Conservation (phyloP, 2,329 filamentous ascomycete genomes). For the Xylaria sp. region DNA sequence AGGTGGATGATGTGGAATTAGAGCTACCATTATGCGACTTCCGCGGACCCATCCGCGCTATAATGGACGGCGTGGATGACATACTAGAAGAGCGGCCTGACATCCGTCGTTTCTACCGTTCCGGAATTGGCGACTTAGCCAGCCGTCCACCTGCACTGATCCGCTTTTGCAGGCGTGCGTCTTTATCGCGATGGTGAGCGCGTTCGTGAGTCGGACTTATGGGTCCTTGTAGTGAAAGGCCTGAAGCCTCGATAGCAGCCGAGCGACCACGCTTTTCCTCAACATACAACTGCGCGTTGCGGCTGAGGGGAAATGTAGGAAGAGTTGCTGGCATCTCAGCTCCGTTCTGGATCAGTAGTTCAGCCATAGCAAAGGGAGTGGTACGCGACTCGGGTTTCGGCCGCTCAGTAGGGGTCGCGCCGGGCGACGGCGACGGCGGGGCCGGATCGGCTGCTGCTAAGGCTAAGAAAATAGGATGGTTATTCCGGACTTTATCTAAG, state of each 20-base stretch:
- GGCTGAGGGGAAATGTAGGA: constrained; percentile 78
- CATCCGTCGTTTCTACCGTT: constrained; percentile 38
- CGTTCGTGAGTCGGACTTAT: constrained; percentile 39
- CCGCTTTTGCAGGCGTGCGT: constrained; percentile 66
- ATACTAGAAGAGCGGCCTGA: constrained; percentile 24
- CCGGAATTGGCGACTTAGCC: constrained; percentile 58
- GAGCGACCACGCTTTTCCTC: constrained; percentile 64
- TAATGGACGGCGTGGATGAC: constrained; percentile 19
- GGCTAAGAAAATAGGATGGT: constrained; percentile 84
- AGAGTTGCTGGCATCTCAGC: constrained; percentile 73
- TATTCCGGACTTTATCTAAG: constrained; percentile 77
- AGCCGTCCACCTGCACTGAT: constrained; percentile 72
- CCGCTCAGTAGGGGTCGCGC: constrained; percentile 37
- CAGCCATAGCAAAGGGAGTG: constrained; percentile 79
- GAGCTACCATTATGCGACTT: constrained; percentile 24
- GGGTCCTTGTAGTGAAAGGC: constrained; percentile 48
- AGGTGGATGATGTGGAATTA: constrained; percentile 27
- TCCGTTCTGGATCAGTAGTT: constrained; percentile 88
- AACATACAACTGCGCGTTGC: constrained; percentile 74
- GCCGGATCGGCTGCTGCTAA: constrained; percentile 90
- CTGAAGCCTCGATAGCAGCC: constrained; percentile 36
- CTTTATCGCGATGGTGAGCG: constrained; percentile 56
- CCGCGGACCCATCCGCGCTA: constrained; percentile 21
- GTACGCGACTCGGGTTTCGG: constrained; percentile 44
- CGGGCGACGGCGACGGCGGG: constrained; percentile 62